These are phyloP conservation scores for Nemania diffusa DNA, from an alignment of 2,329 filamentous ascomycete species.

Conservation along the genomic window DNA sequence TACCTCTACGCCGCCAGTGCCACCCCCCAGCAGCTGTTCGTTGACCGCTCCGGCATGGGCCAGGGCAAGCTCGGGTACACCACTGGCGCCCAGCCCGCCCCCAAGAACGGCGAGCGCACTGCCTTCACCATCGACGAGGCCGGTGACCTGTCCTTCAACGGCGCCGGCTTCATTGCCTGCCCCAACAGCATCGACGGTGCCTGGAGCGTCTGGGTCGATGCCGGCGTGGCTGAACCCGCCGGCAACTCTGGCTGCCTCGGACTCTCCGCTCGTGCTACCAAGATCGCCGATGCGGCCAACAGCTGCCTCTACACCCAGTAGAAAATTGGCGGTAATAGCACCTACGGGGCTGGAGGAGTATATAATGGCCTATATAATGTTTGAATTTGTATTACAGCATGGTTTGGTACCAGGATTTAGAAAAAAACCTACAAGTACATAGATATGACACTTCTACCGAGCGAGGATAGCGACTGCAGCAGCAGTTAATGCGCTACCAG, in stretches of 20 bases:
- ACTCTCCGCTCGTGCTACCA: conserved; percentile 49
- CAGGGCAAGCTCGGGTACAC: conserved; percentile 65
- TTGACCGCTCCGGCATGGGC: conserved; percentile 69
- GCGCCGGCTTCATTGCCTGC: conserved; percentile 62
- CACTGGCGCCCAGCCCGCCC: conserved; percentile 54
- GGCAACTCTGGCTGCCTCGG: conserved; percentile 53
- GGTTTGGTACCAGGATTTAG: neutral
- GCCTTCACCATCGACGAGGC: conserved; percentile 60
- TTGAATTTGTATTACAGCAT: neutral
- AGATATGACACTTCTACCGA: neutral
- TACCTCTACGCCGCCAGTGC: conserved; percentile 59
- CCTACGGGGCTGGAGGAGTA: neutral
- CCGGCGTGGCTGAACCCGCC: conserved; percentile 50
- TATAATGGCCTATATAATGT: neutral
- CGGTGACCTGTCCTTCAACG: conserved; percentile 59
- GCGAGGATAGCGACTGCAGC: neutral
- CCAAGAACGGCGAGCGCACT: conserved; percentile 57
- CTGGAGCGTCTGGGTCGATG: conserved; percentile 51
- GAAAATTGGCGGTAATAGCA: neutral
- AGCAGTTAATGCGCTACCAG: neutral
- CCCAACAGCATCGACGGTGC: conserved; percentile 55
- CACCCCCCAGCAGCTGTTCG: conserved; percentile 61
- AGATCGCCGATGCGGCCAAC: conserved; percentile 45
- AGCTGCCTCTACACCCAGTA: conserved; percentile 52
- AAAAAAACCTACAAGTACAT: neutral